Conservation (phyloP, 768 basidiomycete species). For the Suillus tomentosus region DNA sequence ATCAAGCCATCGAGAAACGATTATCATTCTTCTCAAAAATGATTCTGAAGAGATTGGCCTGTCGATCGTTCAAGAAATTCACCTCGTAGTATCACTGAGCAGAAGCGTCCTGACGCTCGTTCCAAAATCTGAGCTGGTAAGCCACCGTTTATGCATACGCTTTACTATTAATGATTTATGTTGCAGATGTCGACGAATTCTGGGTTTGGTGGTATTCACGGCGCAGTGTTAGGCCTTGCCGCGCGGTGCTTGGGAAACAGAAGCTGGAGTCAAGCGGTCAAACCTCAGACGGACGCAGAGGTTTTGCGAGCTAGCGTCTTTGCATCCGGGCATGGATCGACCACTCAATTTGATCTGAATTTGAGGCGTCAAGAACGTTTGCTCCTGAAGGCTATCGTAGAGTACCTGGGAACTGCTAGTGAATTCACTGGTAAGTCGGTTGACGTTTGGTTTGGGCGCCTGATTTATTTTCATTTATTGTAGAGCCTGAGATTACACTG, state of each 20-base stretch:
- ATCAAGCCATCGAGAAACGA: conserved; percentile 78
- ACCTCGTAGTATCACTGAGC: conserved; percentile 76
- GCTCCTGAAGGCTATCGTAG: conserved; percentile 61
- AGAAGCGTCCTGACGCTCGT: conserved; percentile 68
- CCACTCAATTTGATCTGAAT: conserved; percentile 59
- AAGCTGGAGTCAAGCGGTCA: conserved; percentile 56
- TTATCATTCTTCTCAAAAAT: conserved; percentile 81
- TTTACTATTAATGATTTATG: not conserved
- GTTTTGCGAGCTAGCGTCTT: conserved; percentile 51
- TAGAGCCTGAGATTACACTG: conserved; percentile 72
- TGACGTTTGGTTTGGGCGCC: too few relatives aligned
- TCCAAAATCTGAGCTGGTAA: conserved; percentile 76
- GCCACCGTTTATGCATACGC: conserved; percentile 28
- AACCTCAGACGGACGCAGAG: conserved; percentile 70
- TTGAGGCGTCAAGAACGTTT: conserved; percentile 58
- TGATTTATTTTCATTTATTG: not conserved
- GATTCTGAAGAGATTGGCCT: conserved; percentile 62
- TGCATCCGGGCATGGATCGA: conserved; percentile 55
- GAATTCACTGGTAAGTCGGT: conserved; percentile 61
- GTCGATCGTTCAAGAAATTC: conserved; percentile 74
- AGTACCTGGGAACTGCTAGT: conserved; percentile 71
- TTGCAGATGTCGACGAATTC: conserved; percentile 59
- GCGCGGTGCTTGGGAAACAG: conserved; percentile 67
- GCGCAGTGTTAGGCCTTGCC: conserved; percentile 73
- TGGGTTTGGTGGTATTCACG: conserved; percentile 85